Evolutionary conservation across 2,329 filamentous ascomycete species (phyloP).

Genomic region (Thielaviopsis musarum): DNA sequence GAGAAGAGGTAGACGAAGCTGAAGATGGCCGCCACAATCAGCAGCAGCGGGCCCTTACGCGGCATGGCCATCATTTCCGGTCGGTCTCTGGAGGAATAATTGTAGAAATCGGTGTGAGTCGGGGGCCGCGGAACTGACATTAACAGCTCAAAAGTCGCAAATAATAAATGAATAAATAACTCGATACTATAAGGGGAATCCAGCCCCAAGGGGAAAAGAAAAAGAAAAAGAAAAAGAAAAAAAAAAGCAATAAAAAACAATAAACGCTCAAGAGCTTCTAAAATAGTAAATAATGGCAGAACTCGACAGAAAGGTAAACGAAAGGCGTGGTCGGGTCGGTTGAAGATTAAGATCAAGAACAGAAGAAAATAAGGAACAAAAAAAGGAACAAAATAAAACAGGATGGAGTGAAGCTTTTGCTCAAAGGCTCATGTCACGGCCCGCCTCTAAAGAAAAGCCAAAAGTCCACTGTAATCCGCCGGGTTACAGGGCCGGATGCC

Average conservation of each 20-base stretch:
- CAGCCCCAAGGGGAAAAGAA: background rate
- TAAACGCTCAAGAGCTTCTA: background rate
- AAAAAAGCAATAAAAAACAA: background rate
- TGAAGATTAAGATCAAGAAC: background rate
- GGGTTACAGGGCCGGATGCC: no score
- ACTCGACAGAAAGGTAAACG: background rate
- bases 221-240: no score
- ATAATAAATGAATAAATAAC: no score
- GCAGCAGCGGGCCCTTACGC: conserved; percentile 33
- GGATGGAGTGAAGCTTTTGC: background rate
- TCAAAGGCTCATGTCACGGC: background rate
- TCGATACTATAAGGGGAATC: background rate
- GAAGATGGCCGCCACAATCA: conserved; percentile 38
- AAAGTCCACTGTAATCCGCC: no score
- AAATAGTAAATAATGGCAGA: background rate
- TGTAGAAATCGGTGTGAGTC: no score
- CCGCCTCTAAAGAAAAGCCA: no score
- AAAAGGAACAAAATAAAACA: background rate
- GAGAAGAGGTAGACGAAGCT: conserved; percentile 44
- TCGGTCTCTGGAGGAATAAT: background rate
- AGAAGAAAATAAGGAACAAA: background rate
- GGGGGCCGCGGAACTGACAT: no score
- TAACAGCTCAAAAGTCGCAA: no score
- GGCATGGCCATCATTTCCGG: conserved; percentile 26
- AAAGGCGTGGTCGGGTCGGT: background rate